phyloP scores from a whole-genome alignment of 1,284 basidiomycete species.

The Apiotrichum montevideense region DNA sequence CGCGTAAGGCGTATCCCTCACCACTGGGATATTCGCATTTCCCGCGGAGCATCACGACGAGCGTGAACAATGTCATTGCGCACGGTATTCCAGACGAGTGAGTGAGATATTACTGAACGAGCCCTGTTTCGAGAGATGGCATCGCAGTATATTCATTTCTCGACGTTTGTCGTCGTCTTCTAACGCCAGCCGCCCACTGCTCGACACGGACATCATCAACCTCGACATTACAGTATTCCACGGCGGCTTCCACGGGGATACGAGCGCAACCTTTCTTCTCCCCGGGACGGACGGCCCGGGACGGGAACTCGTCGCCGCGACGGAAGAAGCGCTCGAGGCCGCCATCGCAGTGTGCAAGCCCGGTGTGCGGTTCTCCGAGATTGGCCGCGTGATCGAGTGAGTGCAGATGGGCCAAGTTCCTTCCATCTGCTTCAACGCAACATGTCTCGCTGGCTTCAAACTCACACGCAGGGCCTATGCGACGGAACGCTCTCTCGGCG shows the following conservation, averaged over 20 bases:
- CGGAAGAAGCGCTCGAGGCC: constrained; percentile 61
- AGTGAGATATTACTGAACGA: constrained; percentile 22
- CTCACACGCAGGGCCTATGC: constrained; percentile 40
- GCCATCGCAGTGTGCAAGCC: constrained; percentile 74
- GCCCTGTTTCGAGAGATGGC: too few species aligned
- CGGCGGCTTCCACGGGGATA: constrained; percentile 78
- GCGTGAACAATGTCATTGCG: constrained; percentile 61
- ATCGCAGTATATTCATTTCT: too few species aligned
- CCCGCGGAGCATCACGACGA: constrained; percentile 79
- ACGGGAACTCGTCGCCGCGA: constrained; percentile 57
- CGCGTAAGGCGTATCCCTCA: constrained; percentile 74
- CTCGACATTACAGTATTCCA: constrained; percentile 75
- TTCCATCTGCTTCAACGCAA: background rate
- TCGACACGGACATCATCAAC: constrained; percentile 75
- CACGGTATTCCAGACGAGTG: constrained; percentile 82
- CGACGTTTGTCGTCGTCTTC: too few species aligned
- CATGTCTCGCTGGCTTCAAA: too few species aligned
- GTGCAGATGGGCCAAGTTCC: background rate
- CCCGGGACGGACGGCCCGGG: constrained; percentile 67
- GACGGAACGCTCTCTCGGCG: constrained; percentile 51
- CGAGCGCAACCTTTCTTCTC: constrained; percentile 70
- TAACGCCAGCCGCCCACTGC: constrained; percentile 60
- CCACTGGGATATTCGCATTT: constrained; percentile 74
- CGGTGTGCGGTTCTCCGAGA: constrained; percentile 62
- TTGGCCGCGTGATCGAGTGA: constrained; percentile 69